Conservation (phyloP, 2,329 filamentous ascomycete genomes). For the Fusarium sp. region DNA sequence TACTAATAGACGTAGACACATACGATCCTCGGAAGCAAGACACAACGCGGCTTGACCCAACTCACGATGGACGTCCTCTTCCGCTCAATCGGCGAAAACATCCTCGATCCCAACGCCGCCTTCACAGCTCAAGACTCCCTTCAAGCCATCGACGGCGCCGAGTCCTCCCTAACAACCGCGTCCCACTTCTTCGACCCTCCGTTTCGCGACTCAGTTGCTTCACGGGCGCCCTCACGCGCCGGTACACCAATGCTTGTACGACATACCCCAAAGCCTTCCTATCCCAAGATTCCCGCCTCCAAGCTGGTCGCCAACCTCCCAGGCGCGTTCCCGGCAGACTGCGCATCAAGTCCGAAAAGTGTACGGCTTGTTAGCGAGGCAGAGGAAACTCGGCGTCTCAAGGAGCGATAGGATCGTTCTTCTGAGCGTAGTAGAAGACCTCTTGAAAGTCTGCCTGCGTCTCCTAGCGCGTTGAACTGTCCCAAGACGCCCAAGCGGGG, state of each 20-base stretch:
- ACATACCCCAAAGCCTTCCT: constrained; percentile 48
- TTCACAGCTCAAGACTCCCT: constrained; percentile 76
- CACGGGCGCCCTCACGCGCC: constrained; percentile 69
- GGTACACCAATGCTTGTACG: constrained; percentile 75
- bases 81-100: constrained; percentile 76
- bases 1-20: constrained; percentile 71
- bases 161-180: constrained; percentile 79
- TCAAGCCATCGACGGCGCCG: constrained; percentile 78
- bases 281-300: constrained; percentile 37
- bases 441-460: constrained; percentile 18
- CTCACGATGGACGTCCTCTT: constrained; percentile 91
- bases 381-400: constrained; percentile 36
- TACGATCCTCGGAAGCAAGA: constrained; percentile 89
- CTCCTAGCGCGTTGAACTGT: constrained; percentile 42
- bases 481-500: constrained; percentile 47
- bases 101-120: constrained; percentile 68
- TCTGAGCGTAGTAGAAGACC: constrained; percentile 24
- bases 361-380: constrained; percentile 53
- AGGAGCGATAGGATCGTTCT: constrained; percentile 44
- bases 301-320: constrained; percentile 33
- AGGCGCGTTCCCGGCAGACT: constrained; percentile 43
- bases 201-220: constrained; percentile 70
- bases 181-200: constrained; percentile 80
- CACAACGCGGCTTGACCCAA: constrained; percentile 88
- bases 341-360: constrained; percentile 51